Conservation (phyloP, 2,329 filamentous ascomycete species). For the Neonectria neomacrospora region DNA sequence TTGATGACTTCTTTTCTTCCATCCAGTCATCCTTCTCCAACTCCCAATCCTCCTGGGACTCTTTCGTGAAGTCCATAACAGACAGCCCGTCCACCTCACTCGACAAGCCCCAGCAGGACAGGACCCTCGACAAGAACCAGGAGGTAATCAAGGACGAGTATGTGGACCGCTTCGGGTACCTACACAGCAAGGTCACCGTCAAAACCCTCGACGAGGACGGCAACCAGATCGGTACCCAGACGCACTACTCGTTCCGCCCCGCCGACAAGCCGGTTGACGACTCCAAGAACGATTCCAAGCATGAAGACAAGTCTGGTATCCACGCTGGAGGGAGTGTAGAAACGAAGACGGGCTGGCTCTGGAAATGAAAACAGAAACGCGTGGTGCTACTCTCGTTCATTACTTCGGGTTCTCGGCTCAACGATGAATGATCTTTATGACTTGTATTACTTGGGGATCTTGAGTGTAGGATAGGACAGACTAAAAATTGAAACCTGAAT, state of each 20-base stretch:
- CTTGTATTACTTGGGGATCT: constrained; percentile 3
- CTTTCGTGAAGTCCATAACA: constrained; percentile 51
- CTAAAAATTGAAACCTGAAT: not conserved
- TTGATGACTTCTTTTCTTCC: constrained; percentile 56
- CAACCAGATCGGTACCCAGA: constrained; percentile 53
- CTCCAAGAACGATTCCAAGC: constrained; percentile 24
- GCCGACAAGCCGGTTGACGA: constrained; percentile 30
- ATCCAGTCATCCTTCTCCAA: constrained; percentile 52
- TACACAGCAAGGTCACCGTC: constrained; percentile 55
- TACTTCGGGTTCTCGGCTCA: constrained; percentile 23
- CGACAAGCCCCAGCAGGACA: constrained; percentile 25
- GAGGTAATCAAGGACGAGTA: constrained; percentile 54
- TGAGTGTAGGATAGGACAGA: constrained; percentile 13
- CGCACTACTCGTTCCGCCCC: constrained; percentile 48
- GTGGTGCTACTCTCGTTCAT: not conserved
- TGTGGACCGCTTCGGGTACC: constrained; percentile 56
- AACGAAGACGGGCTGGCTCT: constrained; percentile 53
- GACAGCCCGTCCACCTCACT: constrained; percentile 30
- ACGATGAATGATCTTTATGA: constrained; percentile 29
- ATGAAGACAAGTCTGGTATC: constrained; percentile 32
- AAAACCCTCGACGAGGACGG: constrained; percentile 56
- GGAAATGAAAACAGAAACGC: constrained; percentile 47
- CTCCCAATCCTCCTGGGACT: constrained; percentile 54
- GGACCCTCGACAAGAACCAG: constrained; percentile 42
- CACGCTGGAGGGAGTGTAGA: constrained; percentile 32